These are phyloP conservation scores for Patellaria atrata DNA, from an alignment of 495 filamentous ascomycete species.

Conservation along the genomic window DNA sequence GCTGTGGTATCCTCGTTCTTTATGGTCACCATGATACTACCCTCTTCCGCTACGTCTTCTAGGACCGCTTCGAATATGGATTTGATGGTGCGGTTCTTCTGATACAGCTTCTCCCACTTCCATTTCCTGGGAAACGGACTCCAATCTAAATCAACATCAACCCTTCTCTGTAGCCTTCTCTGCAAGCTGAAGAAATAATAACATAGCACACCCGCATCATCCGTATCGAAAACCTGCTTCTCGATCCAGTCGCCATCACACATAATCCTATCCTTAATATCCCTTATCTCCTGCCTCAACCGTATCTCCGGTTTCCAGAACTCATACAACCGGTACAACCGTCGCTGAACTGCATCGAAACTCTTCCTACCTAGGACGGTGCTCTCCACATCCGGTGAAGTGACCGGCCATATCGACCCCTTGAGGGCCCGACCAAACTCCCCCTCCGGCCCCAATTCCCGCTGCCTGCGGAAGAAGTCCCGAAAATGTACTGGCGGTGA, in stretches of 20 bases:
- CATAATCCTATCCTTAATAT: constrained; percentile 4
- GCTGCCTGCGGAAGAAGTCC: no score
- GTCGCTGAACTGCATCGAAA: constrained; percentile 5
- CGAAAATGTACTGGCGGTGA: constrained; percentile 2
- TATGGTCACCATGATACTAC: not conserved
- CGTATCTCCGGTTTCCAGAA: constrained; percentile 3
- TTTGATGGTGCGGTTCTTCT: constrained; percentile 4
- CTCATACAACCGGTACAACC: constrained; percentile 1
- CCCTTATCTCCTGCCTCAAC: constrained; percentile 5
- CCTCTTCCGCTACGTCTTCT: constrained; percentile 4
- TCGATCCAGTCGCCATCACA: constrained; percentile 5
- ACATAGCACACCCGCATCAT: constrained; percentile 4
- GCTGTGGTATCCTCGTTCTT: constrained; percentile 1
- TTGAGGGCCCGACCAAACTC: not conserved
- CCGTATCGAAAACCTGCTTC: constrained; percentile 3
- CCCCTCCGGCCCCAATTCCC: no score
- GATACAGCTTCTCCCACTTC: constrained; percentile 2
- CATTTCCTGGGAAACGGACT: constrained; percentile 2
- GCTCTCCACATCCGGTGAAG: constrained; percentile 1
- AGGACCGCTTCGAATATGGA: constrained; percentile 6
- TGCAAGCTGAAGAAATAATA: constrained; percentile 12
- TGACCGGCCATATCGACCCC: not conserved
- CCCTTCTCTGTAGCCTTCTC: constrained; percentile 8
- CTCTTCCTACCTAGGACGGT: constrained; percentile 6
- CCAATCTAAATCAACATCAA: not conserved